Percentiles rank a stretch among this genome's conserved stretches.
Conservation (phyloP, 768 basidiomycete species). For the Tylopilus vinaceipallidus region DNA sequence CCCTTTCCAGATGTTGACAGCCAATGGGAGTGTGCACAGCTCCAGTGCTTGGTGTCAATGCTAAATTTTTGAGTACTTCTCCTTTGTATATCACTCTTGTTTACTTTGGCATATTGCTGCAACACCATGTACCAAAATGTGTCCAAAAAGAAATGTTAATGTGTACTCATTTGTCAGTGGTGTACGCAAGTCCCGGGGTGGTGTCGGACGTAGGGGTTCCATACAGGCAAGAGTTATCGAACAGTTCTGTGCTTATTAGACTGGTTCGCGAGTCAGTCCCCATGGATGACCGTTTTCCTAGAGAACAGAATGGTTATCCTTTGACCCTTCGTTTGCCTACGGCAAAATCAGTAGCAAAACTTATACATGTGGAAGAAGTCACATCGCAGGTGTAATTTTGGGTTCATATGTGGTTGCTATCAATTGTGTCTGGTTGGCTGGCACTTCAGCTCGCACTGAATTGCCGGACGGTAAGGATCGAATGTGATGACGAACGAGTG, state of each 20-base stretch:
- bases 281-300: too few species aligned
- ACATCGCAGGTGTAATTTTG: slow-evolving; percentile 56
- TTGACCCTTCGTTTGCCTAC: too few species aligned
- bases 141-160: too few species aligned
- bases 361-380: slow-evolving; percentile 42
- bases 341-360: slow-evolving; percentile 9
- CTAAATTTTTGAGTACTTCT: too few species aligned
- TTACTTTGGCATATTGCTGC: too few species aligned
- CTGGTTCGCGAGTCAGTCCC: slow-evolving; percentile 27
- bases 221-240: slow-evolving; percentile 52
- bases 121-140: too few species aligned
- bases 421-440: slow-evolving; percentile 32
- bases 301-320: too few species aligned
- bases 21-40: too few species aligned
- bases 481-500: background rate
- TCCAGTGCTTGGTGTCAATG: too few species aligned
- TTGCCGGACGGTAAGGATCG: background rate
- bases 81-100: too few species aligned
- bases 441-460: slow-evolving; percentile 18
- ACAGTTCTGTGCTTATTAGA: slow-evolving; percentile 48
- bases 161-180: too few species aligned
- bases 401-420: slow-evolving; percentile 38
- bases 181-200: slow-evolving; percentile 34
- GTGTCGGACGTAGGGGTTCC: slow-evolving; percentile 23
- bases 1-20: too few species aligned